Percentiles rank a stretch among this genome's conserved stretches.
Evolutionary conservation across 345 rosid genomes (phyloP).

Genomic region (Carallia brachiata): DNA sequence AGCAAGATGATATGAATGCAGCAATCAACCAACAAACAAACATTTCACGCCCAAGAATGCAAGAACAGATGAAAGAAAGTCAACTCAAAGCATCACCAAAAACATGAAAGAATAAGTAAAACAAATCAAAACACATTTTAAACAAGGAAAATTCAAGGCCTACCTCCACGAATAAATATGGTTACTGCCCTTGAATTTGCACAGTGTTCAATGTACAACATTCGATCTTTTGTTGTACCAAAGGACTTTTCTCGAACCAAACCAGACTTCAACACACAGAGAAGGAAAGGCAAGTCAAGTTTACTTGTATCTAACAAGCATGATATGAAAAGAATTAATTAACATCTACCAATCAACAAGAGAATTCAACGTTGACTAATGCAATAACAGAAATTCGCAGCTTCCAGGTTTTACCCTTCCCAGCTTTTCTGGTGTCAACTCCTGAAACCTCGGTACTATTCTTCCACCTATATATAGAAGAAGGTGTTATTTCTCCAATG

Average conservation of each 20-base stretch:
- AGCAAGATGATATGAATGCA: not conserved
- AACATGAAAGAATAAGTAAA: not conserved
- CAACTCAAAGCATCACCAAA: not conserved
- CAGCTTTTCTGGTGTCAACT: conserved; percentile 86
- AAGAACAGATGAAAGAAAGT: not conserved
- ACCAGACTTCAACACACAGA: conserved; percentile 58
- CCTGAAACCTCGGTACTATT: conserved; percentile 97
- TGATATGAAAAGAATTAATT: not conserved
- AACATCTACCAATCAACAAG: not conserved
- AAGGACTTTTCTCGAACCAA: conserved; percentile 72
- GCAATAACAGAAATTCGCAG: not conserved
- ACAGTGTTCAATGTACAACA: conserved; percentile 79
- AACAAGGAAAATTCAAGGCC: not conserved
- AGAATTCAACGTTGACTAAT: not conserved
- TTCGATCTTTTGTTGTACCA: conserved; percentile 78
- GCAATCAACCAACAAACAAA: not conserved
- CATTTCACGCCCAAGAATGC: not conserved
- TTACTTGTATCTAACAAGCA: not conserved
- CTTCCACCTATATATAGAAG: conserved; percentile 66
- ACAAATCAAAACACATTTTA: not conserved
- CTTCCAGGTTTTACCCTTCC: conserved; percentile 55
- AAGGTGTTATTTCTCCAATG: conserved; percentile 16
- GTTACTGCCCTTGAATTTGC: conserved; percentile 85
- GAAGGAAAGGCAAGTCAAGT: not conserved
- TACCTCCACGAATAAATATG: conserved; percentile 95